These are phyloP conservation scores for Volutella citrinella DNA, from an alignment of 2,329 filamentous ascomycete genomes.

Conservation along the genomic window DNA sequence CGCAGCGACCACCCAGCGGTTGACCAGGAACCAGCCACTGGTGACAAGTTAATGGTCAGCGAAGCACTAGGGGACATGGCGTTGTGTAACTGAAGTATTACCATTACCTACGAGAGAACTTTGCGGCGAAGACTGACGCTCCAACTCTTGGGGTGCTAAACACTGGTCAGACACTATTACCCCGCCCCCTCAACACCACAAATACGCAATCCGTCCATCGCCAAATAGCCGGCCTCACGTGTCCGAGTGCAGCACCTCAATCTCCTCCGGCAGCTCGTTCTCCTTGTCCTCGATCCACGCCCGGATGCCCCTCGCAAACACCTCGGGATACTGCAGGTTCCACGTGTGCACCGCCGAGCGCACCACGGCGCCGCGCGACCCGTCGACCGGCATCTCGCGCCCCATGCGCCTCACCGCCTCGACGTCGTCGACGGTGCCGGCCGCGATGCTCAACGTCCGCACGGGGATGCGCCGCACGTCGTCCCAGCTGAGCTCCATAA, in stretches of 20 bases:
- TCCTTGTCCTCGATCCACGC: slow-evolving; percentile 36
- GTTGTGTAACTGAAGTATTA: too few relatives aligned
- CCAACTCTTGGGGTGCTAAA: too few relatives aligned
- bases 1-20: too few relatives aligned
- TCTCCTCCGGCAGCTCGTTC: slow-evolving; percentile 22
- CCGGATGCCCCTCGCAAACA: slow-evolving; percentile 35
- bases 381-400: slow-evolving; percentile 20
- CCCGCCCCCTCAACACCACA: too few relatives aligned
- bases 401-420: slow-evolving; percentile 28
- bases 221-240: too few relatives aligned
- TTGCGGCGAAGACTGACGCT: too few relatives aligned
- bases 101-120: too few relatives aligned
- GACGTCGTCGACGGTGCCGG: slow-evolving; percentile 31
- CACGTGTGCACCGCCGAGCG: slow-evolving; percentile 36
- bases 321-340: slow-evolving; percentile 37
- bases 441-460: slow-evolving; percentile 28
- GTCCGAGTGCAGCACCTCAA: slow-evolving; percentile 21
- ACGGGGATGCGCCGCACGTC: slow-evolving; percentile 23
- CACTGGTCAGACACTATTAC: too few relatives aligned
- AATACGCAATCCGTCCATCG: too few relatives aligned
- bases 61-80: too few relatives aligned
- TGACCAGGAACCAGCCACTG: too few relatives aligned
- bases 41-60: too few relatives aligned
- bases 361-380: slow-evolving; percentile 30
- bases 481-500: slow-evolving; percentile 21